A percentile compares a stretch with the other conserved stretches of the same genome.
Evolutionary conservation across 805 yeast species (phyloP).

Genomic region (Wickerhamiella azyma): DNA sequence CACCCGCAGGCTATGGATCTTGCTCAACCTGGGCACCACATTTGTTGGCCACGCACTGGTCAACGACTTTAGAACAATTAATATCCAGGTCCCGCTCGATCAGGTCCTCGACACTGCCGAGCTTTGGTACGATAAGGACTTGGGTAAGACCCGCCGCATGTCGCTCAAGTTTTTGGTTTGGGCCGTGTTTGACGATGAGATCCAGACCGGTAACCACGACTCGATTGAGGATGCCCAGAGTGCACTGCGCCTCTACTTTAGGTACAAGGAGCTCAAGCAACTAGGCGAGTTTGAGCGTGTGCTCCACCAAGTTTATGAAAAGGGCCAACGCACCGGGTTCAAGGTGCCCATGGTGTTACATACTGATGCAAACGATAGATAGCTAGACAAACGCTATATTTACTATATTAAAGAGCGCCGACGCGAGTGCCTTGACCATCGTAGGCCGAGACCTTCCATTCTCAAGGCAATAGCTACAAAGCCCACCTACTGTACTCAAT

Average conservation of each 20-base stretch:
- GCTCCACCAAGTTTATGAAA: slow-evolving; percentile 48
- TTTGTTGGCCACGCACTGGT: slow-evolving; percentile 91
- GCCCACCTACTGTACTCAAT: no score
- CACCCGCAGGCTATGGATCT: slow-evolving; percentile 78
- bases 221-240: slow-evolving; percentile 92
- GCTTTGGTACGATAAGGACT: slow-evolving; percentile 58
- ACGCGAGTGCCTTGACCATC: no score
- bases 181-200: slow-evolving; percentile 54
- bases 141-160: slow-evolving; percentile 48
- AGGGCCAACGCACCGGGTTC: slow-evolving; percentile 27
- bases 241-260: slow-evolving; percentile 64
- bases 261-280: slow-evolving; percentile 48
- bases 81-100: slow-evolving; percentile 67
- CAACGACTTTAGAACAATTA: slow-evolving; percentile 87
- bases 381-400: not conserved
- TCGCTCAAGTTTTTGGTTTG: slow-evolving; percentile 81
- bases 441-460: no score
- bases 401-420: not conserved
- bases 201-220: slow-evolving; percentile 90
- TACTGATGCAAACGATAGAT: not conserved
- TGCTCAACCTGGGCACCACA: slow-evolving; percentile 74
- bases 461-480: no score
- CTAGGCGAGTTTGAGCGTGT: slow-evolving; percentile 47
- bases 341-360: slow-evolving; percentile 17
- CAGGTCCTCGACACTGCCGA: slow-evolving; percentile 88